These are phyloP conservation scores for Candida krabiensis DNA, from an alignment of 805 yeast genomes.

Conservation along the genomic window DNA sequence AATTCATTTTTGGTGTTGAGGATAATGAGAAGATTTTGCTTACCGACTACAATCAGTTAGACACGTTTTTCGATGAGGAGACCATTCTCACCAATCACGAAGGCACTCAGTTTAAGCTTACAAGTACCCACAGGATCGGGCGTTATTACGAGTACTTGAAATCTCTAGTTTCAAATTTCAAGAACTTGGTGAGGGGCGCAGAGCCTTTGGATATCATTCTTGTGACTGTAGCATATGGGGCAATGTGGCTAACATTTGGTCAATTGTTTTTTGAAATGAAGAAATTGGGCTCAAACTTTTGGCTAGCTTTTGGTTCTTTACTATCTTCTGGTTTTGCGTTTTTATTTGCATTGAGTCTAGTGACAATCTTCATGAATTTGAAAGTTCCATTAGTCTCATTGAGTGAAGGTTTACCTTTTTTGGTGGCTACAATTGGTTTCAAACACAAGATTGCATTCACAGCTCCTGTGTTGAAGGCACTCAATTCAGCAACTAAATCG, in stretches of 20 bases:
- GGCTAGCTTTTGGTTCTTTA: constrained; percentile 81
- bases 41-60: constrained; percentile 27
- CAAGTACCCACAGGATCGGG: constrained; percentile 55
- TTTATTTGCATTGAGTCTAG: constrained; percentile 68
- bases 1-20: constrained; percentile 40
- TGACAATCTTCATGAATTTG: constrained; percentile 54
- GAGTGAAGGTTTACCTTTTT: constrained; percentile 90
- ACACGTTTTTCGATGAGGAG: constrained; percentile 23
- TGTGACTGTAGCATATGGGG: constrained; percentile 76
- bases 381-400: constrained; percentile 71
- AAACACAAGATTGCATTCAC: constrained; percentile 80
- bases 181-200: constrained; percentile 60
- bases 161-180: constrained; percentile 39
- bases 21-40: constrained; percentile 43
- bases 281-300: constrained; percentile 76
- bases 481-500: constrained; percentile 26
- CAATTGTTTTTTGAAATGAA: constrained; percentile 76
- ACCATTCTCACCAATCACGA: constrained; percentile 28
- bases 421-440: constrained; percentile 90
- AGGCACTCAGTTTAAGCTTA: constrained; percentile 60
- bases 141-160: constrained; percentile 55
- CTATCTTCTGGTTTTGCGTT: constrained; percentile 82
- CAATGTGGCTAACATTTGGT: constrained; percentile 82
- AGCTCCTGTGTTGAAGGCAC: constrained; percentile 48
- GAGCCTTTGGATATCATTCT: constrained; percentile 83